Conservation (phyloP, 2,329 filamentous ascomycete species). For the Pseudogymnoascus sp. region DNA sequence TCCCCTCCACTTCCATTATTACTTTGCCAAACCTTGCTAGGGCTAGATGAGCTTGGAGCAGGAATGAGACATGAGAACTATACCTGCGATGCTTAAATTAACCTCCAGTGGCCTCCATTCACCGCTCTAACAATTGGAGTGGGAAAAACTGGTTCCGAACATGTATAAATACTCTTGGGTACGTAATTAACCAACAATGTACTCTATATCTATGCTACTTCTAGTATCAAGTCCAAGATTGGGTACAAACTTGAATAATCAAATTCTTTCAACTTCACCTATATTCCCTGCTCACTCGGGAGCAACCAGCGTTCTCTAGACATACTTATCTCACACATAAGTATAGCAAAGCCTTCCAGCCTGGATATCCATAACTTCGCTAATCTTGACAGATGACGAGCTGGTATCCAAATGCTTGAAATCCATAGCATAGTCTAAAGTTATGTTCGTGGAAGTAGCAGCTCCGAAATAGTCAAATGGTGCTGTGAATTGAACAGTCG, state of each 20-base stretch:
- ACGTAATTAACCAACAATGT: neutral
- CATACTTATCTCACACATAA: conserved; percentile 13
- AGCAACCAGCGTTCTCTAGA: neutral
- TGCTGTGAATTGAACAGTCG: conserved; percentile 28
- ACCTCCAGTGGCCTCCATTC: no score
- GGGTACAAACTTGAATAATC: neutral
- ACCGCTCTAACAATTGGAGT: no score
- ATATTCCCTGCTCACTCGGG: neutral
- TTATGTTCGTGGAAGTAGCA: conserved; percentile 28
- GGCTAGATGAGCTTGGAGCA: no score
- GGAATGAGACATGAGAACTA: no score
- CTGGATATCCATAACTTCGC: conserved; percentile 19
- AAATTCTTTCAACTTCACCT: neutral
- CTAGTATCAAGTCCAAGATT: neutral
- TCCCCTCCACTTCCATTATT: no score
- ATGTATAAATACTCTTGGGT: neutral
- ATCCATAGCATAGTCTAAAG: conserved; percentile 21
- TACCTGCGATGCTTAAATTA: no score
- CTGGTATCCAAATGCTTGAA: conserved; percentile 12
- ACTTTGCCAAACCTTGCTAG: no score
- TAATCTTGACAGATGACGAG: conserved; percentile 12
- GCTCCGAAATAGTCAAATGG: conserved; percentile 28
- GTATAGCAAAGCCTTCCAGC: conserved; percentile 15
- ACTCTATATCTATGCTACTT: neutral
- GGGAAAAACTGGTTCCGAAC: neutral